These are phyloP conservation scores for Lactarius hengduanensis DNA, from an alignment of 768 basidiomycete genomes.

Conservation along the genomic window DNA sequence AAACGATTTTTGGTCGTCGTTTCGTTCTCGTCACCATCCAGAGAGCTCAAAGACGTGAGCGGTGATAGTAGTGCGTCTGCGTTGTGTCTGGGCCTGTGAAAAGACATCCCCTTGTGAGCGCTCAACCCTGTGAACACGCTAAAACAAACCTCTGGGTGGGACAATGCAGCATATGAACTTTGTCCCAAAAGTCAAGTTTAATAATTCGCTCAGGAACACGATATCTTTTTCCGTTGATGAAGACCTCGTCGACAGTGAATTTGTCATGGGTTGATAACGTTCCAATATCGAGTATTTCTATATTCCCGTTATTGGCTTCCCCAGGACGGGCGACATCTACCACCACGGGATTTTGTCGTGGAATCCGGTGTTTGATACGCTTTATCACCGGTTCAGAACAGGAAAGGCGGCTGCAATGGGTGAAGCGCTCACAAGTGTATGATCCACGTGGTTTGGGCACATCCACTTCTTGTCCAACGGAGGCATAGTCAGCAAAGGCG, in stretches of 20 bases:
- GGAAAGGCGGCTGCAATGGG: conserved; percentile 16
- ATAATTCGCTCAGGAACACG: conserved; percentile 91
- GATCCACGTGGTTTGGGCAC: conserved; percentile 97
- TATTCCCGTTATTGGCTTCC: conserved; percentile 88
- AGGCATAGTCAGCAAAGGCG: conserved; percentile 84
- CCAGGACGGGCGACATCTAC: conserved; percentile 74
- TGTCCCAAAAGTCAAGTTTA: conserved; percentile 94
- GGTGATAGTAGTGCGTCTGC: conserved; percentile 33
- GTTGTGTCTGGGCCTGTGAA: conserved; percentile 18
- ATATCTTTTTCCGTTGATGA: conserved; percentile 87
- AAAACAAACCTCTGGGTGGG: conserved; percentile 22
- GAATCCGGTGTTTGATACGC: conserved; percentile 78
- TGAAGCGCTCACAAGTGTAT: conserved; percentile 61
- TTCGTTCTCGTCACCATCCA: conserved; percentile 26
- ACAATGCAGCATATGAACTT: conserved; percentile 40
- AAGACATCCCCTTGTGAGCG: conserved; percentile 1
- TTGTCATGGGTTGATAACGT: conserved; percentile 45
- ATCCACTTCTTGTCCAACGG: conserved; percentile 93
- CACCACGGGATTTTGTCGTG: conserved; percentile 62
- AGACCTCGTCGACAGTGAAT: conserved; percentile 72
- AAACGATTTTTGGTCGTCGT: conserved; percentile 9
- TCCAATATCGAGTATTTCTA: conserved; percentile 78
- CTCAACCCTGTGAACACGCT: neutral
- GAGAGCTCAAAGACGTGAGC: conserved; percentile 31
- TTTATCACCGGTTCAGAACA: conserved; percentile 36